phyloP scores from a whole-genome alignment of 2,329 filamentous ascomycete genomes.

The Eutypa lata region DNA sequence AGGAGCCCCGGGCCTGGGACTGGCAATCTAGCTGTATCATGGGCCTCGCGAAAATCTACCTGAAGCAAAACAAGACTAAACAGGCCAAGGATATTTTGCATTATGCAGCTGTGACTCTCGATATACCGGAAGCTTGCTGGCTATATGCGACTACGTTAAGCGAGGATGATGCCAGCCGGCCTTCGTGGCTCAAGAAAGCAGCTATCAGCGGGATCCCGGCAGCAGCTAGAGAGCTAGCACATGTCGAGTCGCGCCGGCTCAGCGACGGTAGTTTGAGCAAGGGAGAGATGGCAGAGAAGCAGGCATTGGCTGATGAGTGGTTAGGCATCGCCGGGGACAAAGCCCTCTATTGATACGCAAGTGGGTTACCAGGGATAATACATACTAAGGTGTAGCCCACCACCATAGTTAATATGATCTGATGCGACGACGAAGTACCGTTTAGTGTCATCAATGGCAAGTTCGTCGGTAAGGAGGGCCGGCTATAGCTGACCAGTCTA shows the following conservation, averaged over 20 bases:
- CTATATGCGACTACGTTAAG: slow-evolving; percentile 26
- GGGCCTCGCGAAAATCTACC: slow-evolving; percentile 25
- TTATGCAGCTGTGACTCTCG: slow-evolving; percentile 27
- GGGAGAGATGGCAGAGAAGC: slow-evolving; percentile 16
- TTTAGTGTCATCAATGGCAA: no score
- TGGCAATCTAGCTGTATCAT: slow-evolving; percentile 32
- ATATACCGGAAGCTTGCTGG: slow-evolving; percentile 22
- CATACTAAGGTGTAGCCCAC: no score
- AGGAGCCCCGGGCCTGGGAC: slow-evolving; percentile 26
- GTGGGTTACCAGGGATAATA: not conserved
- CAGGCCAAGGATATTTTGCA: slow-evolving; percentile 20
- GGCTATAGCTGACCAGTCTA: no score
- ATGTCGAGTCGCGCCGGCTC: slow-evolving; percentile 11
- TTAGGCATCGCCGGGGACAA: slow-evolving; percentile 16
- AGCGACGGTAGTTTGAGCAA: slow-evolving; percentile 8
- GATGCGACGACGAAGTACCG: no score
- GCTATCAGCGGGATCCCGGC: slow-evolving; percentile 25
- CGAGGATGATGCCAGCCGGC: slow-evolving; percentile 17
- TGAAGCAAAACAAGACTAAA: slow-evolving; percentile 14
- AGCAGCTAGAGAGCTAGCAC: slow-evolving; percentile 25
- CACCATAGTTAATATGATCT: no score
- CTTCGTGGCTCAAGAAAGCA: slow-evolving; percentile 26
- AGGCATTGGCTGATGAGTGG: slow-evolving; percentile 26
- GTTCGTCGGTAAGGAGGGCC: no score
- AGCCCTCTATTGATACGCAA: not conserved